Conservation (phyloP, 139 green algal genomes). For the Tetradesmus obliquus region DNA sequence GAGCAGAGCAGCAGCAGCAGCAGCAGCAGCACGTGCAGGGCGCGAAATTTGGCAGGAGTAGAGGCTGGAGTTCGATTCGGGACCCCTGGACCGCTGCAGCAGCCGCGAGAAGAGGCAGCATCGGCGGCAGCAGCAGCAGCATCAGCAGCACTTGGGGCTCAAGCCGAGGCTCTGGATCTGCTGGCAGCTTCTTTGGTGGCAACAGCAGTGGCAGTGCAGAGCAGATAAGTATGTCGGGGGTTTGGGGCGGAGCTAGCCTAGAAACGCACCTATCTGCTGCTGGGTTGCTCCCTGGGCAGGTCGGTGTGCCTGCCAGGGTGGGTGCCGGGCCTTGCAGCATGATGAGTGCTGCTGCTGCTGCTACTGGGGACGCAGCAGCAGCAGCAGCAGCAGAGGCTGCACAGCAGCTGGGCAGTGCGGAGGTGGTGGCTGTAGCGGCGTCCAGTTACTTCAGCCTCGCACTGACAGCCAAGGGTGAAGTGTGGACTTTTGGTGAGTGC, state of each 20-base stretch:
- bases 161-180: neutral
- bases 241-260: neutral
- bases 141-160: neutral
- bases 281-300: neutral
- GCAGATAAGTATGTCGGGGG: neutral
- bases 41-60: neutral
- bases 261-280: neutral
- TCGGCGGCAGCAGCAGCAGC: slow-evolving; percentile 12
- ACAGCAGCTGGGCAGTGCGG: neutral
- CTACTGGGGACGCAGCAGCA: neutral
- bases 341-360: neutral
- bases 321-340: neutral
- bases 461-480: slow-evolving; percentile 58
- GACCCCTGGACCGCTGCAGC: neutral
- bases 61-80: neutral
- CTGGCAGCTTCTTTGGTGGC: neutral
- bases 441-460: slow-evolving; percentile 62
- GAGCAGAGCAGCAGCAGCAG: neutral
- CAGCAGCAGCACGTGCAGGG: neutral
- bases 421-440: slow-evolving; percentile 54
- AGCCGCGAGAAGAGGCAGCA: neutral
- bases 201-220: neutral
- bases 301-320: neutral
- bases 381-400: neutral
- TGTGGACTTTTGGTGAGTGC: slow-evolving; percentile 61